Evolutionary conservation across 495 filamentous ascomycete genomes (phyloP).

Genomic region (Ramalina intermedia): DNA sequence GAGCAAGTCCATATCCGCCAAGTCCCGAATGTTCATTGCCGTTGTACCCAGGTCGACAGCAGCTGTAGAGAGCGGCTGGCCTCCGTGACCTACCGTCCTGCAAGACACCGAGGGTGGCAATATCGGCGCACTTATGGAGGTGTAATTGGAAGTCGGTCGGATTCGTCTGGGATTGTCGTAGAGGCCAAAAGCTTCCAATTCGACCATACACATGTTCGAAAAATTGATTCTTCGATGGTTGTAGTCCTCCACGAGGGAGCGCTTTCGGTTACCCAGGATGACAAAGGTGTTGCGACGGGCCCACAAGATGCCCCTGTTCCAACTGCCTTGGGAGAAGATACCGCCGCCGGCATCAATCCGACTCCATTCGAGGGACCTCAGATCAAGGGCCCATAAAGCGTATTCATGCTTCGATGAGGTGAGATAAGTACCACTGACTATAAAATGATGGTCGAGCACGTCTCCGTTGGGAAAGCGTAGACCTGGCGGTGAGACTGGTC

Average conservation of each 20-base stretch:
- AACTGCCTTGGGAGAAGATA: conserved; percentile 89
- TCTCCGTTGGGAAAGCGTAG: conserved; percentile 91
- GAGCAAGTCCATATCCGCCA: conserved; percentile 95
- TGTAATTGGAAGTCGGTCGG: conserved; percentile 62
- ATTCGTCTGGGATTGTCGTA: conserved; percentile 81
- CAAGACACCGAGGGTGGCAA: conserved; percentile 40
- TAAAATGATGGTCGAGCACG: conserved; percentile 85
- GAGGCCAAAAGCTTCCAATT: conserved; percentile 89
- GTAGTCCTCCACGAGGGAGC: conserved; percentile 94
- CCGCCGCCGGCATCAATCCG: conserved; percentile 91
- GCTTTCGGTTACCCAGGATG: conserved; percentile 80
- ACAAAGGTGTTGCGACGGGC: conserved; percentile 85
- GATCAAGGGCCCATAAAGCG: conserved; percentile 86
- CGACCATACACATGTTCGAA: conserved; percentile 87
- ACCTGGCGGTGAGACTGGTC: conserved; percentile 74
- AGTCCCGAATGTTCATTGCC: conserved; percentile 60
- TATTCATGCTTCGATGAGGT: conserved; percentile 98
- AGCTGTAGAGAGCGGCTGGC: conserved; percentile 49
- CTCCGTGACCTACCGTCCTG: conserved; percentile 52
- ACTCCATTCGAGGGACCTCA: conserved; percentile 78
- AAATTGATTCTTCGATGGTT: conserved; percentile 97
- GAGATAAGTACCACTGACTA: conserved; percentile 91
- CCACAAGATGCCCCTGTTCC: conserved; percentile 93
- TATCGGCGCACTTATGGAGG: conserved; percentile 61
- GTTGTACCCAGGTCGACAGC: conserved; percentile 77